phyloP scores from a whole-genome alignment of 129 eudicot species.

The Sambucus nigra region DNA sequence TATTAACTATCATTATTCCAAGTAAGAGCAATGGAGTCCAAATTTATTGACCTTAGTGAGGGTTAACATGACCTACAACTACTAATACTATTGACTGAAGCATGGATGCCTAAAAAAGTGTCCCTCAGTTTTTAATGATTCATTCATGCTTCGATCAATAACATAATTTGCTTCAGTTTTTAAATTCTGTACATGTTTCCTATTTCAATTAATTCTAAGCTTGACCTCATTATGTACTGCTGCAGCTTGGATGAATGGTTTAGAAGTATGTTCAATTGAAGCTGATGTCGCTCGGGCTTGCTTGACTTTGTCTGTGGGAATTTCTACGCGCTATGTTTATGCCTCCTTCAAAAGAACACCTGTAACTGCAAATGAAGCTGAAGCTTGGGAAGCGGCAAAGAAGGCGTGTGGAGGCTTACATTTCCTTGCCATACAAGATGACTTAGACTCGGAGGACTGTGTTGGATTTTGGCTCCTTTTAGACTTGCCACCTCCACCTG shows the following conservation, averaged over 20 bases:
- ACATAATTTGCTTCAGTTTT: not conserved
- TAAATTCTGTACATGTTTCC: not conserved
- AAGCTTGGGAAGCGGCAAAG: constrained; percentile 99
- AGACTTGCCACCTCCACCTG: constrained; percentile 86
- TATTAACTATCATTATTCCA: too few species aligned
- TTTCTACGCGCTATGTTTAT: constrained; percentile 68
- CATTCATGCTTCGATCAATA: too few species aligned
- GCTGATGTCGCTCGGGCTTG: constrained; percentile 52
- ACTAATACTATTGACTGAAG: too few species aligned
- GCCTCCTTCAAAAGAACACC: constrained; percentile 79
- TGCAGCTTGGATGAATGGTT: constrained; percentile 99
- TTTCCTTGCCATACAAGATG: constrained; percentile 82
- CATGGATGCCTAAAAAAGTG: too few species aligned
- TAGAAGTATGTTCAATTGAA: constrained; percentile 86
- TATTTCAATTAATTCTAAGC: not conserved
- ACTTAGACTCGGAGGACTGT: constrained; percentile 82
- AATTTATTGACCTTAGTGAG: too few species aligned
- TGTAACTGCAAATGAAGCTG: constrained; percentile 58
- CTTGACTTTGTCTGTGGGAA: constrained; percentile 70
- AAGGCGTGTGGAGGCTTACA: constrained; percentile 80
- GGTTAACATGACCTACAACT: too few species aligned
- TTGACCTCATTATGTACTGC: constrained; percentile 7
- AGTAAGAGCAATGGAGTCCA: too few species aligned
- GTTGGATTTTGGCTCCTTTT: constrained; percentile 91
- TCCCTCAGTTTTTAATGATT: too few species aligned